Base-by-base conservation (phyloP, 306 rosid species). In the Cicer cuneatum region DNA sequence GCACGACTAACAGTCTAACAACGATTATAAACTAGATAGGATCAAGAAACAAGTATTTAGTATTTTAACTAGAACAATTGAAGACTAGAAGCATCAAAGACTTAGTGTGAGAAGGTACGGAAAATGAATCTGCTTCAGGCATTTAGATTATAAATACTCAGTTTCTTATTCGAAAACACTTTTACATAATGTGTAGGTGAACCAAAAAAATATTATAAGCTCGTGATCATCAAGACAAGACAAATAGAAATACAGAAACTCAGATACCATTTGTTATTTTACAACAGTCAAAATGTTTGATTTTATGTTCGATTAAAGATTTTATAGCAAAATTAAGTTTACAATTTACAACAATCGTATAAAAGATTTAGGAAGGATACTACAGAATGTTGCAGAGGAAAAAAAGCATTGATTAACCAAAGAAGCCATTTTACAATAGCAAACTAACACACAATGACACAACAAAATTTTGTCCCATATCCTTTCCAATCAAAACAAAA, bases 31-130 rank as follows among this genome's bases (percentile, higher is more conserved):
- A 57, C 43, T 21, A 49, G 19, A 29, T 29, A 29, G 4, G 35
- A 29, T 29, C 35, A 29, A 29, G 35, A 29, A 29, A 29, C 35
- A 29, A 29, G 35, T 29, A 7, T 13, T 62, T 66, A 29, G 35
- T 29, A 7, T 13, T 62, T 66, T 15, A 66, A 19, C 52, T 68
- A 14, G 12, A 42, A 49, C 62, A 57, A 37, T 35, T 12, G 10
- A 49, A 41, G 46, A 29, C 65, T 54, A 56, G 15, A 70, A 77
- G 47, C 62, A 69, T 12, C 43, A 38, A 39, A 49, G 62, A 69
- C 41, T 19, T 59, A 60, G 66, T 8, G 42, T 12, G 18, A 42
- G 45, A 13, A 24, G 10, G 61, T 21, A 41, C 15, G 4, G 18
- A 40, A 63, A 24, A 7, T 71, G 37, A 62, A 61, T 29, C 52